Evolutionary conservation across 176 grass and related monocot species (phyloP), one percentile per base, ranked within the genome.

Genomic region (Triticum timopheevii): DNA sequence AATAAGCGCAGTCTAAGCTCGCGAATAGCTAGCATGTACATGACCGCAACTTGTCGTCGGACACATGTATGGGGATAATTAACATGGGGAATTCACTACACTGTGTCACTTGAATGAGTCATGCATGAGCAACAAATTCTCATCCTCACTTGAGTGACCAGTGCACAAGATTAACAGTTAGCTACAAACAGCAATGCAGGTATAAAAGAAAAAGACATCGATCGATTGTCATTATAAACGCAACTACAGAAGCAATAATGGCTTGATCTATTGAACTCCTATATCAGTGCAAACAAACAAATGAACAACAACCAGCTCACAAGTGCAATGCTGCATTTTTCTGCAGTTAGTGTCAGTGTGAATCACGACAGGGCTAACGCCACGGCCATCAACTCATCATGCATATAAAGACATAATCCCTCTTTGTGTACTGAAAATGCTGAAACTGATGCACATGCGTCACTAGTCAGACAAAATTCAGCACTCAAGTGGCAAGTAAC

Each of bases 381-480:
- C 39, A 50, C 61, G 78, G 19, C 8, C 10, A 67, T 35, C 16
- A 7, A 85, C 17, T 12, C 22, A 68, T 35, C 17, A 7, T 44
- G 30, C 15, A 31, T n/a, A 34, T 17, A 50, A 45, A 7, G 6
- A 25, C 71, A 74, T 39, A 7, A 86, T 28, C 42, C 19, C 27
- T 13, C 35, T 52, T 23, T 45, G 25, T 65, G 58, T 3, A 67
- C 28, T 6, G 30, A 87, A 76, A 83, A 24, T 25, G 61, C 31
- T 34, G 42, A 50, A 64, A 69, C 8, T 54, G 68, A 83, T 83
- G 59, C 25, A 11, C 19, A 22, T 7, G 35, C 50, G 39, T 47
- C 40, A 20, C 24, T 65, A 90, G 56, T 64, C 7, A 86, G 35
- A 56, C 49, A 65, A 83, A 83, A 86, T 62, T 49, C 38, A 72